Base-by-base conservation (phyloP, 192 early-diverging fungal species). In the Gigaspora rosea region DNA sequence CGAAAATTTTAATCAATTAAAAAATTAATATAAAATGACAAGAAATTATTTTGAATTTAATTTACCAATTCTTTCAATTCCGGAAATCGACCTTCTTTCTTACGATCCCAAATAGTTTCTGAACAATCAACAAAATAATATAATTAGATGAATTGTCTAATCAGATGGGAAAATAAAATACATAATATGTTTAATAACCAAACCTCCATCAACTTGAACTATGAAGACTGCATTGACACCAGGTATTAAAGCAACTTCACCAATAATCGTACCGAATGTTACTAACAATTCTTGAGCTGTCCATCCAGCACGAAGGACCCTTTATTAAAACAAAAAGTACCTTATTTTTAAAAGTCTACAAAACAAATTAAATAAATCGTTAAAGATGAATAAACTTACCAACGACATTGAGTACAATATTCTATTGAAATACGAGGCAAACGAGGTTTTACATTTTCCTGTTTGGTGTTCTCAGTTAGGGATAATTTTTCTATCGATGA, bases 21-120 rank as follows among this genome's bases (percentile, higher is more conserved):
- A 57, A 35, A 48, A 33, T n/a, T 66, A 27, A n/a, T 18, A 18
- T 32, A 20, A 18, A 27, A 27, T 27, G 27, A 57, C 20, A 59
- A 47, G 13, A 46, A 33, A 16, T 49, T 57, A 47, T 18, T 59
- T 20, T n/a, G 68, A 48, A 62, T 57, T 57, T 32, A 58, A 61
- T 27, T 70, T 80, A 85, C 84, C 77, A 90, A 81, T 69, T 91
- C 90, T 79, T 93, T 93, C 82, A 92, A 88, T 80, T 93, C 92
- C 13, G 92, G 92, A 81, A 93, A 93, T 51, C 88, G 73, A 15
- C 85, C 87, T 68, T 88, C 84, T 16, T 87, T 75, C 75, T 90
- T 91, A 75, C 92, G 85, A 79, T 93, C 88, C 82, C 87, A 93
- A 33, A 93, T 80, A 16, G 83, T 77, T 15, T 73, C 88, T 89